Evolutionary conservation across 2,329 filamentous ascomycete genomes (phyloP), one percentile per base, ranked within the genome.

Genomic region (Penicillium sclerotiorum): DNA sequence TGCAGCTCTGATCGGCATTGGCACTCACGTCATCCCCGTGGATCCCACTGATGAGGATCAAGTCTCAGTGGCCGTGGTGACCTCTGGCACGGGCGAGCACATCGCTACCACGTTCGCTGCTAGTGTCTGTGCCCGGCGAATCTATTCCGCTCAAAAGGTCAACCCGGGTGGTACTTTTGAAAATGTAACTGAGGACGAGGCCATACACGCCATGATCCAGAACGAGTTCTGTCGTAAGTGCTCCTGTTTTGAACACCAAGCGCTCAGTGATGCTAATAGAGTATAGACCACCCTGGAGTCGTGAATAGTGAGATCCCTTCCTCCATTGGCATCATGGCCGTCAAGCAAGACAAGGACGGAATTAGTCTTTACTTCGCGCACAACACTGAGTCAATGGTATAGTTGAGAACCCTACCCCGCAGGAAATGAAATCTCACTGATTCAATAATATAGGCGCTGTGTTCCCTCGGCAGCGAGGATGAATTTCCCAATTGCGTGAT

Each of bases 71-170:
- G 93, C 90, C 23, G 85, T 87, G 21, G 90, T 96, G 18, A 95
- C 91, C 32, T 96, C 90, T 66, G 94, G 94, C 22, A 99, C 94
- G 2, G 94, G 94, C 40, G 94, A 99, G 73, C 94, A 99, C 68
- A 99, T 99, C 88, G 89, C 91, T 28, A 96, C 93, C 0, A 95
- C 92, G 0, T 87, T 95, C 80, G 93, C 94, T 9, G 92, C 94
- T 6, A 86, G 87, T 50, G 86, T 87, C 47, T 95, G 91, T 66
- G 91, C 92, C 1, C 88, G 93, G 57, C 84, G 94, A 38, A 79
- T 99, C 21, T 96, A 91, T 66, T 83, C 87, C 57, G 82, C 67
- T 79, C 59, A 87, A 79, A 41, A 81, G 78, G 64, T 85, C 82
- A 57, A 80, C 75, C 2, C 73, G 71, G 42, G 80, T 13, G 90